A percentile compares a stretch with the other conserved stretches of the same genome.
These are phyloP conservation scores for Aspergillus sp. DNA, from an alignment of 2,329 filamentous ascomycete genomes.

Conservation along the genomic window DNA sequence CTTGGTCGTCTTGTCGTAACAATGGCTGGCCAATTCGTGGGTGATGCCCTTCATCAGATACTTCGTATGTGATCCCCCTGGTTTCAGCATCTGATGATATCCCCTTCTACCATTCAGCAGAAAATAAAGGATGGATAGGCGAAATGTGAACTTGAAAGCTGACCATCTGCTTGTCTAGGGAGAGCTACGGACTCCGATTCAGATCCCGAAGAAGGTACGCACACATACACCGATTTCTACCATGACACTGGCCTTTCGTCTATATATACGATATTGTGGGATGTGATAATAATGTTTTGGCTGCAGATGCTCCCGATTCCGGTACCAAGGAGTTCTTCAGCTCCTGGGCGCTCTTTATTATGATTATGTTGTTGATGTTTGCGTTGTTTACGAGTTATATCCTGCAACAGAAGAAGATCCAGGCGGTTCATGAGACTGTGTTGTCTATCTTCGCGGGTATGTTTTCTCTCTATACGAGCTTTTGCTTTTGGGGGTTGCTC, in stretches of 20 bases:
- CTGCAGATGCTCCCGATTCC: constrained; percentile 64
- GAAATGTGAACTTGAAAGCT: background rate
- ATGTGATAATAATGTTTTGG: constrained; percentile 15
- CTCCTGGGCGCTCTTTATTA: constrained; percentile 96
- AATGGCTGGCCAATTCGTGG: constrained; percentile 34
- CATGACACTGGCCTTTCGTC: background rate
- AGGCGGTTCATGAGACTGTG: constrained; percentile 96
- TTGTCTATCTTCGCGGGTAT: constrained; percentile 94
- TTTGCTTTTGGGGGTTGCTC: background rate
- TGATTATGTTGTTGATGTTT: constrained; percentile 87
- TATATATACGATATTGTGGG: constrained; percentile 2
- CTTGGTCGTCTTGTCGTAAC: constrained; percentile 18
- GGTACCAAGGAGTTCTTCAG: constrained; percentile 90
- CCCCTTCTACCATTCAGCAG: background rate
- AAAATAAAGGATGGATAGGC: background rate
- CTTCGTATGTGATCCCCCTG: constrained; percentile 26
- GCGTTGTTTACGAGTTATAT: constrained; percentile 97
- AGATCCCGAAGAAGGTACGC: constrained; percentile 36
- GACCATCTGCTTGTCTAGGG: constrained; percentile 17
- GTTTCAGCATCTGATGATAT: background rate
- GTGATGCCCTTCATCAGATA: constrained; percentile 29
- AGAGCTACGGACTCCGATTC: constrained; percentile 31
- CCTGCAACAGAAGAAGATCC: constrained; percentile 92
- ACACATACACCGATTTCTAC: constrained; percentile 5
- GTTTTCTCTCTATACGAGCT: constrained; percentile 1